These are phyloP conservation scores for Diaporthe capsici DNA, from an alignment of 2,329 filamentous ascomycete genomes.

Conservation along the genomic window DNA sequence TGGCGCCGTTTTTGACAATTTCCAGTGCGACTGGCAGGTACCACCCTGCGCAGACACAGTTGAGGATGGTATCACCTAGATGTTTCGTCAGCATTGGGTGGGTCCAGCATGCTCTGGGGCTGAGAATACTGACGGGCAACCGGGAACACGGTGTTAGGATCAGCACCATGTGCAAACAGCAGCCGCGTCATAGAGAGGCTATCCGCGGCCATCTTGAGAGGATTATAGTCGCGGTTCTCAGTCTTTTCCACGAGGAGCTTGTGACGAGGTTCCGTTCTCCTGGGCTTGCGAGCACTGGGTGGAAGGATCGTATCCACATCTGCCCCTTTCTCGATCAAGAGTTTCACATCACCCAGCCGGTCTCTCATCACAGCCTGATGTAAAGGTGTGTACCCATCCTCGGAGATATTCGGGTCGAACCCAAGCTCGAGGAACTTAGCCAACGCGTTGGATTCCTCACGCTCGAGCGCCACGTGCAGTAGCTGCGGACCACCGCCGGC, in stretches of 20 bases:
- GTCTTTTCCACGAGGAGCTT: conserved; percentile 1
- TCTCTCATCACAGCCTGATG: conserved; percentile 15
- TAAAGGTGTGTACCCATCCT: not conserved
- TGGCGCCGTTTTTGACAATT: conserved; percentile 8
- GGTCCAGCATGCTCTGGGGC: accelerated
- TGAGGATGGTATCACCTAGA: not conserved
- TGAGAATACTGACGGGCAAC: not conserved
- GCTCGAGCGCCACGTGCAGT: not conserved
- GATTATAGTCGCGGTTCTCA: not conserved
- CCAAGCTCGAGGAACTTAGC: conserved; percentile 12
- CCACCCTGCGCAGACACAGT: not conserved
- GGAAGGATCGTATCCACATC: not conserved
- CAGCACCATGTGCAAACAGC: not conserved
- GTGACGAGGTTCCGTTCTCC: conserved; percentile 2
- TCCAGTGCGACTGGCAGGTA: conserved; percentile 20
- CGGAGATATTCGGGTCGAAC: conserved; percentile 12
- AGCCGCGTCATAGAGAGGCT: not conserved
- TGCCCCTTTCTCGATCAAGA: not conserved
- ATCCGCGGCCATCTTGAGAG: not conserved
- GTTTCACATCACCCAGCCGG: not conserved
- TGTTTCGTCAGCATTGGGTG: not conserved
- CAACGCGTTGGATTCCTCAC: conserved; percentile 1
- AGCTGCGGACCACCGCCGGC: not conserved
- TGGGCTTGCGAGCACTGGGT: not conserved
- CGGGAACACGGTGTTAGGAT: not conserved